Evolutionary conservation across 805 yeast species (phyloP).

Genomic region (Blastobotrys peoriensis): DNA sequence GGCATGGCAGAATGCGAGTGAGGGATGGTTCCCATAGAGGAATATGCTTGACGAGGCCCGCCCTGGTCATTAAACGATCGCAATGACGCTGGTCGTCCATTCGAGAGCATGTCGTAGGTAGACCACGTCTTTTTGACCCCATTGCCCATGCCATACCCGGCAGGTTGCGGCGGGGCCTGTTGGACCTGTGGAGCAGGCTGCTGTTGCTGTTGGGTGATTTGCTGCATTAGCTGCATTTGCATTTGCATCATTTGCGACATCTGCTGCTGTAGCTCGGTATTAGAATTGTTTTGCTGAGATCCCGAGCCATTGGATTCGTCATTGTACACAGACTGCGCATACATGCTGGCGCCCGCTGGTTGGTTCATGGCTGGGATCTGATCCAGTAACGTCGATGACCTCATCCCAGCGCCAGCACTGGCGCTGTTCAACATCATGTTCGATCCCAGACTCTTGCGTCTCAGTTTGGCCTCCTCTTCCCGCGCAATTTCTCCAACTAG

Average conservation of each 20-base stretch:
- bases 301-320: slow-evolving; percentile 7
- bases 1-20: background rate
- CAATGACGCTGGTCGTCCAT: slow-evolving; percentile 16
- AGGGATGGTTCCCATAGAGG: background rate
- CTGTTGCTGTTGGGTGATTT: slow-evolving; percentile 15
- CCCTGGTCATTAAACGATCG: slow-evolving; percentile 19
- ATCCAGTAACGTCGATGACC: background rate
- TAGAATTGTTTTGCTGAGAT: slow-evolving; percentile 1
- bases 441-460: slow-evolving; percentile 20
- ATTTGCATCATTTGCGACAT: slow-evolving; percentile 30
- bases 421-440: background rate
- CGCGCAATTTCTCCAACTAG: slow-evolving; percentile 35
- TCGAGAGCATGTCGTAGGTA: slow-evolving; percentile 1
- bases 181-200: slow-evolving; percentile 3
- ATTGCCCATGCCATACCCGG: slow-evolving; percentile 1
- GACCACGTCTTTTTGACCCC: background rate
- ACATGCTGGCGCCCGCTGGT: background rate
- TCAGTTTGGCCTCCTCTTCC: slow-evolving; percentile 33
- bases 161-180: slow-evolving; percentile 2
- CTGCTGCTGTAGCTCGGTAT: slow-evolving; percentile 26
- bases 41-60: background rate
- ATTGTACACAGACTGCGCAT: slow-evolving; percentile 12
- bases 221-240: slow-evolving; percentile 27
- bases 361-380: background rate
- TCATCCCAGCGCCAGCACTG: background rate